Base-by-base conservation (phyloP, 345 rosid species). In the Populus alba region DNA sequence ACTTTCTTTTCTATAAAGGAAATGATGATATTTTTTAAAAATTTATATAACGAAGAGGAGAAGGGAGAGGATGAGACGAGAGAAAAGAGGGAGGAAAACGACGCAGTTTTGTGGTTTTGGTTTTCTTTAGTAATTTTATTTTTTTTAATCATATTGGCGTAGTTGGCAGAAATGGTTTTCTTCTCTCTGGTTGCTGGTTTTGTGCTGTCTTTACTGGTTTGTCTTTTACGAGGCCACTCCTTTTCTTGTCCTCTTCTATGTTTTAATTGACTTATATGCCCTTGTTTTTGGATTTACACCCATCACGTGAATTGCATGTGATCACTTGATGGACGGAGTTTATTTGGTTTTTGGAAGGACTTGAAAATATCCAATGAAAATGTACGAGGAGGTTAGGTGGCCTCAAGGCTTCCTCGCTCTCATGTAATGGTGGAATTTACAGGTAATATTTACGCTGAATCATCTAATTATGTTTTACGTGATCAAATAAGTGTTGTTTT, bases 241-340 rank as follows among this genome's bases (percentile, higher is more conserved):
- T 68, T 65, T 20, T 22, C 22, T 13, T 57, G n/a, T 23, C 11
- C 22, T 55, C 27, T 49, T 22, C 45, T 5, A 0, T 35, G 20
- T 27, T 7, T 3, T 5, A 18, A 73, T 49, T 79, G 78, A 66
- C 82, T 41, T 17, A 69, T 75, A 66, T 72, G 22, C 20, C 82
- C 85, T 2, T 59, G 53, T 1, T 17, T 70, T 78, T 22, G 80
- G 85, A 77, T 74, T 29, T 71, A 68, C 70, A 20, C 18, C 2
- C 9, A 53, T 68, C 81, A 76, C 81, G 81, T 81, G 85, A 68
- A 18, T 27, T 63, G 72, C 47, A 43, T 3, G 47, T 43, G 47
- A 43, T 43, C 47, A 43, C 15, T 43, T 2, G 47, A 2, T 2
- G 2, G 15, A 10, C 11, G 47, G 47, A 43, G 47, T 43, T 43